phyloP scores from a whole-genome alignment of 1,284 basidiomycete genomes.

The Apiotrichum gracile region DNA sequence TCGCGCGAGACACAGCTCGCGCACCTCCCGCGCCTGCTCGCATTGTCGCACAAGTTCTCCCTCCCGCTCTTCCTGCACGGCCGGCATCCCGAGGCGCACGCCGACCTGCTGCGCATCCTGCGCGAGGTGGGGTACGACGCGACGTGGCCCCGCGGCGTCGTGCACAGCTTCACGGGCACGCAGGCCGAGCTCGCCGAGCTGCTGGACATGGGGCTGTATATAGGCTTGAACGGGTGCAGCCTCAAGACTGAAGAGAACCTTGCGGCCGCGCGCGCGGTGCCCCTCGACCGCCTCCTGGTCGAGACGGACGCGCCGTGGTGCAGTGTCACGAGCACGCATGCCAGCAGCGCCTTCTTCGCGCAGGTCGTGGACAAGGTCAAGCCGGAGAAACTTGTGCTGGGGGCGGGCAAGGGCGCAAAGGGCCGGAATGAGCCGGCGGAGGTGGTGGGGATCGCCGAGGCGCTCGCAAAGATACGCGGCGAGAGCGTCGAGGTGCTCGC shows the following conservation, averaged over 20 bases:
- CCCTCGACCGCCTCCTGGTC: conserved; percentile 62
- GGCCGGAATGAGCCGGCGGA: conserved; percentile 74
- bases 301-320: conserved; percentile 89
- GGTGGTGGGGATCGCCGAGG: conserved; percentile 69
- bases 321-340: conserved; percentile 67
- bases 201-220: conserved; percentile 64
- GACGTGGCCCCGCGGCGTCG: conserved; percentile 64
- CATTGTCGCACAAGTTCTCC: conserved; percentile 63
- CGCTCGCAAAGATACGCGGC: conserved; percentile 59
- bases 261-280: conserved; percentile 57
- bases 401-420: conserved; percentile 63
- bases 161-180: conserved; percentile 80
- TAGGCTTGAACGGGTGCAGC: conserved; percentile 76
- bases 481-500: conserved; percentile 58
- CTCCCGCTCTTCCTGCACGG: conserved; percentile 83
- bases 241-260: conserved; percentile 74
- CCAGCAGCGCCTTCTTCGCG: conserved; percentile 58
- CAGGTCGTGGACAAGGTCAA: conserved; percentile 54
- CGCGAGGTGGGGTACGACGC: conserved; percentile 28
- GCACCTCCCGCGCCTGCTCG: conserved; percentile 67
- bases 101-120: conserved; percentile 58
- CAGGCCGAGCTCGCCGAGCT: conserved; percentile 63
- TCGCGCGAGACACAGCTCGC: conserved; percentile 59
- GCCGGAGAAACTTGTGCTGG: conserved; percentile 61
- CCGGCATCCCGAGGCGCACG: conserved; percentile 66